Base-by-base conservation (phyloP, 352 stramenopile genomes). In the Pythium periplocum region DNA sequence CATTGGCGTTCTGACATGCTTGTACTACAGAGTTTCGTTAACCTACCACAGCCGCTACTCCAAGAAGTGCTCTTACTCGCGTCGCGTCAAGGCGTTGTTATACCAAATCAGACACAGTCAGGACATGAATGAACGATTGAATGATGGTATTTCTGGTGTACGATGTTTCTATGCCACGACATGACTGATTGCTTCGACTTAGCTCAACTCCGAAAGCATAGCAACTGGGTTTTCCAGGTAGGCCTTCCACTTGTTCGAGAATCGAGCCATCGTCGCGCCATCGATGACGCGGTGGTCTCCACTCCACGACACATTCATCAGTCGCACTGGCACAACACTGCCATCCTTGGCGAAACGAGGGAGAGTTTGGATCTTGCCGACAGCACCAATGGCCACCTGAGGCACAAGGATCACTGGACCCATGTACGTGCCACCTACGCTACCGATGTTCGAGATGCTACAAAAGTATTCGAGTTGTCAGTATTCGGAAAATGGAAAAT, bases 251-350 rank as follows among this genome's bases (percentile, higher is more conserved):
- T 87, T 68, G 69, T 98, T 98, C 32, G 92, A 98, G 72, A 99
- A 99, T 34, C 93, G 77, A 30, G 96, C 96, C 81, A 99, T 97
- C 8, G 96, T 99, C 4, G 96, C 97, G 45, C 97, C 97, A 66
- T 99, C 97, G 48, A 99, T 91, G 43, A 98, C 93, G 41, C 97
- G 86, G 77, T 99, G 97, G 69, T 99, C 97, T 9, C 92, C 97
- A 40, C 89, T 97, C 96, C 96, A 99, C 39, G 90, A 98, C 9
- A 99, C 90, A 57, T 97, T 92, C 89, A 99, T 98, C 45, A 99
- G 59, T 41, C 89, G 83, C 38, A 87, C 68, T 9, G 92, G 78
- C 45, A 92, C 67, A 7, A 99, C 83, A 45, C 78, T 80, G 42
- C 81, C 84, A 11, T 94, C 76, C n/a, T 55, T 60, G 9, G 86